These are phyloP conservation scores for Lachnellula arida DNA, from an alignment of 2,329 filamentous ascomycete species.

Conservation along the genomic window DNA sequence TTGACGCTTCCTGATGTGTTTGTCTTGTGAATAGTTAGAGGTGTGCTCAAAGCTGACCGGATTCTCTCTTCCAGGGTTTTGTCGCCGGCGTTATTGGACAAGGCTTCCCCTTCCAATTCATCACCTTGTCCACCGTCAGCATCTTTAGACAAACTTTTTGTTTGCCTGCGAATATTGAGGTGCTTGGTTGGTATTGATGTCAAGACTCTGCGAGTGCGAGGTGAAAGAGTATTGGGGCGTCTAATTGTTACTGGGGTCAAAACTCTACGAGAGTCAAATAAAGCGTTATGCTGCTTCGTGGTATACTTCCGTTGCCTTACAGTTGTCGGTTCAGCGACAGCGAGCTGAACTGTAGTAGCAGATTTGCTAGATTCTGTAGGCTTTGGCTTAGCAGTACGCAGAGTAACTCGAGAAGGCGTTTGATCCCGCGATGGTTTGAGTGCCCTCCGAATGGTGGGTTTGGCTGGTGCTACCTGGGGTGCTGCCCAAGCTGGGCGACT, in stretches of 20 bases:
- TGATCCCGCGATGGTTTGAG: not conserved
- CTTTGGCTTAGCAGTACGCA: constrained; percentile 2
- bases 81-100: not conserved
- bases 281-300: too few relatives aligned
- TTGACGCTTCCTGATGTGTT: constrained; percentile 9
- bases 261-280: too few relatives aligned
- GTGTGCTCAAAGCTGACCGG: constrained; percentile 9
- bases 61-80: constrained; percentile 11
- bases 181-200: not conserved
- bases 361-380: not conserved
- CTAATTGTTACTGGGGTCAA: too few relatives aligned
- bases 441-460: not conserved
- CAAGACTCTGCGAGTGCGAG: not conserved
- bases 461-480: constrained; percentile 1
- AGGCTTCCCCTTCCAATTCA: not conserved
- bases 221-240: not conserved
- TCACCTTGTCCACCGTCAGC: constrained; percentile 10
- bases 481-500: not conserved
- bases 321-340: not conserved
- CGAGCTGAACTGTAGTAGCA: not conserved
- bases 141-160: not conserved
- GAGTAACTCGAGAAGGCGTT: not conserved
- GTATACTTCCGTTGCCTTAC: too few relatives aligned
- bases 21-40: not conserved
- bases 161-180: too few relatives aligned